Base-by-base conservation (phyloP, 2,329 filamentous ascomycete species). In the Malbranchea cinnamomea region DNA sequence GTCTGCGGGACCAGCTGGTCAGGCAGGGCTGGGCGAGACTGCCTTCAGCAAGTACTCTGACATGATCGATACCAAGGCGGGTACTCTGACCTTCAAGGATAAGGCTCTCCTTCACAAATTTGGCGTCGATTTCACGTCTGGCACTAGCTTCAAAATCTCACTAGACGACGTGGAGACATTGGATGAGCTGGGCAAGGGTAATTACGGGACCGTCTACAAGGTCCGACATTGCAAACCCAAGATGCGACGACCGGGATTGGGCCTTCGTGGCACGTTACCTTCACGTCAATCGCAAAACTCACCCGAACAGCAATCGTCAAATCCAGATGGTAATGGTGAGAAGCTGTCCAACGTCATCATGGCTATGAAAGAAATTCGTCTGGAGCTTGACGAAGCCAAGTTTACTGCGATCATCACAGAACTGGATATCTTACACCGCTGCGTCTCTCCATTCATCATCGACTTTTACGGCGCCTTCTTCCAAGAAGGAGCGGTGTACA, bases 381-480 rank as follows among this genome's bases (percentile, higher is more conserved):
- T 98, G 6, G 89, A 98, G 54, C 65, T 98, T 31, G 89, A 98
- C 47, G 89, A 98, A 53, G 78, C 83, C 39, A 98, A 98, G 54
- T 93, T 98, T 50, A 78, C 82, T 5, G 85, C 87, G 21, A 98
- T 98, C 48, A 78, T 95, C 45, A 98, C 95, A 71, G 89, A 98
- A 56, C 65, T 98, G 27, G 83, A 98, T 46, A 87, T 98, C 39
- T 64, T 98, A 2, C 89, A 98, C 57, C 80, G 89, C 44, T 98
- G 89, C 48, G 67, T 89, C 3, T 94, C 84, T 2, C 87, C 89
- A 0, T 93, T 87, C 55, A 95, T 98, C 43, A 89, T 98, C 53
- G 87, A 98, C 50, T 98, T 98, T 47, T 98, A 95, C 52, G 89
- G 89, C 1, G 89, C 89, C 4, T 98, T 98, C 53, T 98, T 94